Conservation (phyloP, 371 early-diverging fungal genomes). For the Thermomucor indicae-seudaticae region DNA sequence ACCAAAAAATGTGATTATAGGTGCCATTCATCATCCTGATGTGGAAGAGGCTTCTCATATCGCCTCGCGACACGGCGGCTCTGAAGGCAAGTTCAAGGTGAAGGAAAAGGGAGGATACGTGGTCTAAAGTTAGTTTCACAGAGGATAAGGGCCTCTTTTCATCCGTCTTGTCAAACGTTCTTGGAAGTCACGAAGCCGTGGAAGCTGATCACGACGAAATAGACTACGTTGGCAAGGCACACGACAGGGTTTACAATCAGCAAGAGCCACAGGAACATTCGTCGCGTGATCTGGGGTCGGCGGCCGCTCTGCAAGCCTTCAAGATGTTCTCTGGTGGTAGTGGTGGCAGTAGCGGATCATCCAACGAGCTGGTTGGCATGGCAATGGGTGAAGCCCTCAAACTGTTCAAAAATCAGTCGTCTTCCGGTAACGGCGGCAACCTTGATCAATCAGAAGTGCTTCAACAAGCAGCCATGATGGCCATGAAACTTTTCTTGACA, state of each 20-base stretch:
- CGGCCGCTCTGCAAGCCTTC: slow-evolving; percentile 49
- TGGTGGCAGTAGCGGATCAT: slow-evolving; percentile 18
- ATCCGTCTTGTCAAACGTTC: slow-evolving; percentile 20
- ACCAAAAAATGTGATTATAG: neutral
- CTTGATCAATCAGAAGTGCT: slow-evolving; percentile 6
- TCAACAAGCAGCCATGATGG: slow-evolving; percentile 9
- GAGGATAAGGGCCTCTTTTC: slow-evolving; percentile 27
- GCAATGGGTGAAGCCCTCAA: slow-evolving; percentile 53
- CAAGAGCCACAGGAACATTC: slow-evolving; percentile 18
- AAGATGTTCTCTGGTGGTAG: slow-evolving; percentile 40
- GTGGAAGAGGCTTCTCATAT: slow-evolving; percentile 22
- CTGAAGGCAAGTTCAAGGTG: slow-evolving; percentile 24
- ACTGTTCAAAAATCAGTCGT: slow-evolving; percentile 23
- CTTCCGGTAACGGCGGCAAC: slow-evolving; percentile 1
- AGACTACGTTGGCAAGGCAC: slow-evolving; percentile 22
- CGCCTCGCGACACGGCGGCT: slow-evolving; percentile 28
- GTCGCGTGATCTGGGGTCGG: slow-evolving; percentile 40
- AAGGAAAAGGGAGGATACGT: neutral
- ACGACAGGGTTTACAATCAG: slow-evolving; percentile 36
- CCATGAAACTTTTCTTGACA: slow-evolving; percentile 14
- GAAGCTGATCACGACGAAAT: slow-evolving; percentile 28
- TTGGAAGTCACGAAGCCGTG: slow-evolving; percentile 21
- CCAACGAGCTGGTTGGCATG: slow-evolving; percentile 34
- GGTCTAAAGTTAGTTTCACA: neutral
- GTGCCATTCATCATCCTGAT: slow-evolving; percentile 14